phyloP scores from a whole-genome alignment of 768 basidiomycete species.

The Russula earlei region DNA sequence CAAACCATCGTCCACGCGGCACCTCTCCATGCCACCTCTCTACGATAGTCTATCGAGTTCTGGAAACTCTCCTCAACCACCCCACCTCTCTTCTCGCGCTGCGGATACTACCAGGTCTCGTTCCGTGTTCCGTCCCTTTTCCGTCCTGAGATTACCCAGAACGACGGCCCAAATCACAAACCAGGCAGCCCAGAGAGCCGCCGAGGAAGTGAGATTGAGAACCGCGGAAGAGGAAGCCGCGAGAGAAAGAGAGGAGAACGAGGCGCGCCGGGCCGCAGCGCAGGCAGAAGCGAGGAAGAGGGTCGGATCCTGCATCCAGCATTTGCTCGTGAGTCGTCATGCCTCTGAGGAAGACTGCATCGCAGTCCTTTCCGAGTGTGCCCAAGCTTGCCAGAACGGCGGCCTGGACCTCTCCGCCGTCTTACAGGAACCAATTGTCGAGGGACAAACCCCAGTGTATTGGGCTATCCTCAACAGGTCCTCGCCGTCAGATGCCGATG shows the following conservation, averaged over 20 bases:
- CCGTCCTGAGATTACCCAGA: not conserved
- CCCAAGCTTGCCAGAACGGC: slow-evolving; percentile 44
- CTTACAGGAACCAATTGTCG: slow-evolving; percentile 54
- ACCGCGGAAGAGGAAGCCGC: not conserved
- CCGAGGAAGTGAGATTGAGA: not conserved
- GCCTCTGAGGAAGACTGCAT: slow-evolving; percentile 24
- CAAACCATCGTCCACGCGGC: not conserved
- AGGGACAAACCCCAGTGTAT: slow-evolving; percentile 56
- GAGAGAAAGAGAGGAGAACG: not conserved
- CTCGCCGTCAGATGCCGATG: slow-evolving; percentile 8
- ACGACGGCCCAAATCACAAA: not conserved
- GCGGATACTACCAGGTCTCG: not conserved
- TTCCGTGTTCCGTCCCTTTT: slow-evolving; percentile 1
- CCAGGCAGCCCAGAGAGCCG: not conserved
- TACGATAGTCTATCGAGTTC: not conserved
- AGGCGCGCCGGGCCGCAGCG: not conserved
- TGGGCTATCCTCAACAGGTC: slow-evolving; percentile 58
- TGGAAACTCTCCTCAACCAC: not conserved
- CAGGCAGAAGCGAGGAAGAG: not conserved
- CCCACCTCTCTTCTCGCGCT: not conserved
- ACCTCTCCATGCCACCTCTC: not conserved
- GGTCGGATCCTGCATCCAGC: not conserved
- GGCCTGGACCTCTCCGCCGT: slow-evolving; percentile 42
- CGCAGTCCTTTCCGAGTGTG: slow-evolving; percentile 49
- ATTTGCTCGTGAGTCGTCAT: slow-evolving; percentile 31